Evolutionary conservation across 2,329 filamentous ascomycete genomes (phyloP), one percentile per base, ranked within the genome.

Genomic region (Fusarium secorum): DNA sequence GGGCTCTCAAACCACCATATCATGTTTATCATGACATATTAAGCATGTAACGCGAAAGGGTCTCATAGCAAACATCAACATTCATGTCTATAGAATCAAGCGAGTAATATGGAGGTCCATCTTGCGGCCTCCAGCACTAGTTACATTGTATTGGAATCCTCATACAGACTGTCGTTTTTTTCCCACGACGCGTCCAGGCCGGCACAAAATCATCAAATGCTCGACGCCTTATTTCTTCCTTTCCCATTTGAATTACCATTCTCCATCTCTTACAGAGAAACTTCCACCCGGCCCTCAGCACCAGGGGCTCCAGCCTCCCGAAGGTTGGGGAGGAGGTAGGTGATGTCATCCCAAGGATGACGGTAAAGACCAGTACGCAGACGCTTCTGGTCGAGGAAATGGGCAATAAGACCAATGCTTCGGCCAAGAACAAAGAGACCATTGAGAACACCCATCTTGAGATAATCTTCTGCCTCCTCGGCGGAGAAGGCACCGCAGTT

Each of bases 331-430:
- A 97, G 91, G 77, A 97, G 89, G 85, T 97, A 97, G 75, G 94
- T 97, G 81, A 97, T 97, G 83, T 97, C 95, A 82, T 97, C 96
- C 96, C 96, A 98, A 81, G 96, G 96, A 90, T 97, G 94, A 82
- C 96, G 93, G 93, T 99, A 99, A 74, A 99, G 90, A 82, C 96
- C 96, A 79, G 96, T 99, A 79, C 95, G 93, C 84, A 99, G 89
- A 85, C 96, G 91, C 95, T 99, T 99, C 90, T 99, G 96, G 87
- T 99, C 96, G 78, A 99, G 91, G 89, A 95, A 98, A 86, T 99
- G 96, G 80, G 96, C 96, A 92, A 99, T 99, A 76, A 99, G 89
- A 93, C 96, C 96, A 80, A 99, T 99, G 83, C 90, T 94, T 81
- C 96, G 93, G 80, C 96, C 96, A 68, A 99, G 90, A 49, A 99